A percentile compares a stretch with the other conserved stretches of the same genome.
Conservation (phyloP, 179 eudicot species). For the Actinidia arguta region DNA sequence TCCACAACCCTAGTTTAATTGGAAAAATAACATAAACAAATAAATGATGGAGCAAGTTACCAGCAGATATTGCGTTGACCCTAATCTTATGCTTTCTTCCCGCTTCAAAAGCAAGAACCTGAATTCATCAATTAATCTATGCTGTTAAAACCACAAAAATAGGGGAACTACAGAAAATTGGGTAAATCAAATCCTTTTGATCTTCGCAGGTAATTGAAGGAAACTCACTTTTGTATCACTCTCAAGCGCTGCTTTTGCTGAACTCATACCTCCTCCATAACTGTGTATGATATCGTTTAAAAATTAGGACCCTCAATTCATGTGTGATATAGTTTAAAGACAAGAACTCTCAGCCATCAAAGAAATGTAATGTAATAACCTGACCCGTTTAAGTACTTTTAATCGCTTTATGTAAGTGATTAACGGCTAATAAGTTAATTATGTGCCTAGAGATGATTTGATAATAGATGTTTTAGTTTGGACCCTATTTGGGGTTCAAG, state of each 20-base stretch:
- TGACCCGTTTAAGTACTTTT: too few species aligned
- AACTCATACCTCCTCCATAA: slow-evolving; percentile 99
- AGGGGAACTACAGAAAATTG: neutral
- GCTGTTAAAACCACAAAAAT: neutral
- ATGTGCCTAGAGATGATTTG: too few species aligned
- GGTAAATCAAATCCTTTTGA: neutral
- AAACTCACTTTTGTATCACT: slow-evolving; percentile 86
- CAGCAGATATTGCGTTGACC: slow-evolving; percentile 97
- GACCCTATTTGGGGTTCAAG: too few species aligned
- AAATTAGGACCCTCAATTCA: neutral
- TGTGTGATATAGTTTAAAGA: neutral
- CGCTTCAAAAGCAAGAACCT: slow-evolving; percentile 98
- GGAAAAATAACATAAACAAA: neutral
- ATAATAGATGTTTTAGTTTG: too few species aligned
- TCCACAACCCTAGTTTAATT: neutral
- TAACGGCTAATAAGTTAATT: too few species aligned
- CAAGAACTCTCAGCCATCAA: neutral
- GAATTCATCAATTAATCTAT: slow-evolving; percentile 19
- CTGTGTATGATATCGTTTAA: slow-evolving; percentile 37
- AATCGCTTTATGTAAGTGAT: too few species aligned
- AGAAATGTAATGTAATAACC: neutral
- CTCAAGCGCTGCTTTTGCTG: slow-evolving; percentile 98
- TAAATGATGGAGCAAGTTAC: slow-evolving; percentile 37
- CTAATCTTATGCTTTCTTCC: slow-evolving; percentile 88
- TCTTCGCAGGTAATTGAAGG: neutral